Percentiles rank a stretch among this genome's conserved stretches.
phyloP scores from a whole-genome alignment of 176 grass and related monocot genomes.

The Lolium perenne region DNA sequence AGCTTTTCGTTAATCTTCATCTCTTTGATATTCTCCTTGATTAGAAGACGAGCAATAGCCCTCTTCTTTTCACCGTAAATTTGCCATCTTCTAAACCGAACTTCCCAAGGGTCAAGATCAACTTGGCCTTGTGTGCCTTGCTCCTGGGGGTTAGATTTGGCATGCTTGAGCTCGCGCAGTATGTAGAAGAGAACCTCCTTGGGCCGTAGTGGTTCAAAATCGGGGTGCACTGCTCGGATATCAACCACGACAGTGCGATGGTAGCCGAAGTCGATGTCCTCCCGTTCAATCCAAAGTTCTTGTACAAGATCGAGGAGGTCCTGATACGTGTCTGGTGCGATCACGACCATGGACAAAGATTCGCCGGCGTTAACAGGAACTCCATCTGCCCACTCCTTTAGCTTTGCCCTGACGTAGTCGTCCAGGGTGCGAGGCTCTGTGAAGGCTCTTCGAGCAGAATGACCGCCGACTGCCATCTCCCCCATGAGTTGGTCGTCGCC shows the following conservation, averaged over 20 bases:
- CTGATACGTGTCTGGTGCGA: not conserved
- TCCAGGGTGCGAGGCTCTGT: not conserved
- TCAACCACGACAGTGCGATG: not conserved
- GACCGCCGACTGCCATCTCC: not conserved
- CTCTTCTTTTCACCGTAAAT: not conserved
- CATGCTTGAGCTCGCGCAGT: not conserved
- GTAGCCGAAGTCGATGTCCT: not conserved
- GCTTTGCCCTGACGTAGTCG: not conserved
- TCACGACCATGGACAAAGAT: not conserved
- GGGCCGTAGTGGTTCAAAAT: not conserved
- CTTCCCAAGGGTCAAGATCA: not conserved
- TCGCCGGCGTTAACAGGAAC: not conserved
- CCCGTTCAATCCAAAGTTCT: not conserved
- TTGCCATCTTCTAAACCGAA: not conserved
- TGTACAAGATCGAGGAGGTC: not conserved
- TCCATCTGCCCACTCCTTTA: fast-evolving
- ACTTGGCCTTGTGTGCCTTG: not conserved
- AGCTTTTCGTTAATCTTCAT: slow-evolving; percentile 1
- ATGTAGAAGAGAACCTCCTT: slow-evolving; percentile 4
- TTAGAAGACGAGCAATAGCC: not conserved
- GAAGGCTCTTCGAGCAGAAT: not conserved
- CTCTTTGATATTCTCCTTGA: not conserved
- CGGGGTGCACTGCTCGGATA: not conserved
- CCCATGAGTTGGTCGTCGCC: not conserved
- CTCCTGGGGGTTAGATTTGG: not conserved